Base-by-base conservation (phyloP, 106 monocot genomes). In the Xerophyta viscosa region DNA sequence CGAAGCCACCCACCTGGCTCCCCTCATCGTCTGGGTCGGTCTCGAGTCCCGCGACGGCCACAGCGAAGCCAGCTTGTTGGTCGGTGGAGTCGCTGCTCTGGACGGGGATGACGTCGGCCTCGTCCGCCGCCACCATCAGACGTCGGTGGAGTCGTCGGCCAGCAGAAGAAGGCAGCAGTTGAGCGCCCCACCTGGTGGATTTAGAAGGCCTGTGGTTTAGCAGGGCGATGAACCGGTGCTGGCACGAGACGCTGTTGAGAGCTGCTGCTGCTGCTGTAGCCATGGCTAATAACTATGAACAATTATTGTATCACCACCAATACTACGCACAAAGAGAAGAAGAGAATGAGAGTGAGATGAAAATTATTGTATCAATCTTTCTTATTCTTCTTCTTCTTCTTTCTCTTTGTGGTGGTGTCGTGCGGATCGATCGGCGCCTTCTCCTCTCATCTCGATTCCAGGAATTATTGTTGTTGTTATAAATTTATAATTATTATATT, bases 1-100 rank as follows among this genome's bases (percentile, higher is more conserved):
- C 68, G 18, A 77, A 69, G 12, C 61, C 72, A 1, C 66, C 63
- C 20, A 71, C 60, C 49, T 71, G 65, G n/a, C 11, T 25, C 24
- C 62, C 33, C 15, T 26, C 29, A 20, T 57, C 66, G 15, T 50
- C 44, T 15, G 29, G 48, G 3, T 69, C 50, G 43, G 58, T 36
- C 23, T 56, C 41, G 20, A 41, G 19, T 21, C 48, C 54, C 33
- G 20, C 13, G 24, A 14, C 41, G 13, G 11, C 20, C 20, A 37
- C 29, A 5, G 30, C 20, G 14, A 54, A 18, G 10, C 53, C 75
- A 20, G 21, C 59, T 28, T 55, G 73, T 48, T 66, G 66, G 45
- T 66, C 66, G 29, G 48, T 61, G 12, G 66, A 55, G 48, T 69
- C 68, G 15, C n/a, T n/a, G 39, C 58, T 64, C 24, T 53, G 52